A percentile compares a stretch with the other conserved stretches of the same genome.
Conservation (phyloP, 1,139 yeast genomes). For the Blastobotrys indianensis region DNA sequence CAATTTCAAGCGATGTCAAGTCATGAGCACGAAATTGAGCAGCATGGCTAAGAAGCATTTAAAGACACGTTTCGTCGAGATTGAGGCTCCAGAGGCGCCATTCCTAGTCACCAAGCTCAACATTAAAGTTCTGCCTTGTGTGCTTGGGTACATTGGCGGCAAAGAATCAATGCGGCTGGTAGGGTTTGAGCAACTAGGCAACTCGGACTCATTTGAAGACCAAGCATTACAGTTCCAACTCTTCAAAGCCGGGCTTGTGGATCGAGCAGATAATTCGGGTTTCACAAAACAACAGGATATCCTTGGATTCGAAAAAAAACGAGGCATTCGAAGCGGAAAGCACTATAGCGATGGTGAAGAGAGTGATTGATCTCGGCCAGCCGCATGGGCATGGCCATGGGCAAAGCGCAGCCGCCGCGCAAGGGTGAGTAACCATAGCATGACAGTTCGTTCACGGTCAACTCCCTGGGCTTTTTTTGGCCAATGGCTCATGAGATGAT, state of each 20-base stretch:
- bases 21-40: conserved; percentile 40
- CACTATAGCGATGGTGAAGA: not conserved
- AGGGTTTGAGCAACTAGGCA: conserved; percentile 60
- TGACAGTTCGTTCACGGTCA: too few relatives aligned
- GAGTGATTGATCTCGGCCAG: too few relatives aligned
- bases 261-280: conserved; percentile 2
- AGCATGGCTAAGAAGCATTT: conserved; percentile 54
- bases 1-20: conserved; percentile 52
- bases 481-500: too few relatives aligned
- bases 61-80: conserved; percentile 47
- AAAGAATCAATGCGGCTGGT: conserved; percentile 52
- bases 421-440: too few relatives aligned
- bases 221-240: conserved; percentile 42
- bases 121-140: conserved; percentile 66
- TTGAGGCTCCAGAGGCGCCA: conserved; percentile 64
- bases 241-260: conserved; percentile 19
- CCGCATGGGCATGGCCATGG: too few relatives aligned
- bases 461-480: too few relatives aligned
- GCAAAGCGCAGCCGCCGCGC: too few relatives aligned
- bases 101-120: conserved; percentile 59
- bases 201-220: conserved; percentile 38
- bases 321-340: conserved; percentile 1
- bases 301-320: conserved; percentile 3
- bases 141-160: conserved; percentile 57
- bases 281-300: not conserved